A percentile compares a stretch with the other conserved stretches of the same genome.
These are phyloP conservation scores for Fusarium albosuccineum DNA, from an alignment of 2,329 filamentous ascomycete genomes.

Conservation along the genomic window DNA sequence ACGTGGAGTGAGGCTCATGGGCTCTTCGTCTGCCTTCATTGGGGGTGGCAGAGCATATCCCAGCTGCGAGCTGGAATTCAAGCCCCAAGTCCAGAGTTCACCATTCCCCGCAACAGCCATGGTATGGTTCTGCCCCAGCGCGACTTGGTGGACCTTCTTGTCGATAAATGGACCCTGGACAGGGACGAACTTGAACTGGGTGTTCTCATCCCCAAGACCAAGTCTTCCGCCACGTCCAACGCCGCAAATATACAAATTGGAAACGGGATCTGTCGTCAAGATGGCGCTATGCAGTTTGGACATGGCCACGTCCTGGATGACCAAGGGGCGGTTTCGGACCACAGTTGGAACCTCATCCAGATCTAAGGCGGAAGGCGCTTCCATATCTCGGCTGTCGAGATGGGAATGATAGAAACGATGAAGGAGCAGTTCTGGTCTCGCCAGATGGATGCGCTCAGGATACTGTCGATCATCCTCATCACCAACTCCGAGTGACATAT, in stretches of 20 bases:
- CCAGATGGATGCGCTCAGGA: slow-evolving; percentile 84
- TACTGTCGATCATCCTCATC: slow-evolving; percentile 96
- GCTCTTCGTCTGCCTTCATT: slow-evolving; percentile 80
- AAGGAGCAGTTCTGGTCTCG: slow-evolving; percentile 82
- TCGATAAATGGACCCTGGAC: slow-evolving; percentile 82
- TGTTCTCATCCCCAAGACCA: slow-evolving; percentile 90
- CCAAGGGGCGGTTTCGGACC: slow-evolving; percentile 77
- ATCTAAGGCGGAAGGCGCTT: slow-evolving; percentile 45
- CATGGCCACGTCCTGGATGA: slow-evolving; percentile 85
- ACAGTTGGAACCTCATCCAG: slow-evolving; percentile 76
- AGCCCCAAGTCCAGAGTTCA: slow-evolving; percentile 96
- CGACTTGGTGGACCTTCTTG: slow-evolving; percentile 81
- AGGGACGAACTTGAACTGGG: slow-evolving; percentile 86
- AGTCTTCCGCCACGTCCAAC: slow-evolving; percentile 91
- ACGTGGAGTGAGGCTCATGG: slow-evolving; percentile 82
- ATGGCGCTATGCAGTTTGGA: slow-evolving; percentile 94
- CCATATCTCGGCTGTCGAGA: slow-evolving; percentile 60
- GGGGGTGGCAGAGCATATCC: slow-evolving; percentile 82
- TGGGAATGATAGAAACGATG: slow-evolving; percentile 80
- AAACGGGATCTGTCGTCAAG: slow-evolving; percentile 86
- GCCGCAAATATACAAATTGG: slow-evolving; percentile 93
- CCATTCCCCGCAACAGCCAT: slow-evolving; percentile 87
- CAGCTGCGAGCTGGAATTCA: slow-evolving; percentile 86
- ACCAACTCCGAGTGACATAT: slow-evolving; percentile 91
- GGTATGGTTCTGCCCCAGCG: slow-evolving; percentile 91